Conservation (phyloP, 129 eudicot genomes). For the Heracleum sosnowskyi region DNA sequence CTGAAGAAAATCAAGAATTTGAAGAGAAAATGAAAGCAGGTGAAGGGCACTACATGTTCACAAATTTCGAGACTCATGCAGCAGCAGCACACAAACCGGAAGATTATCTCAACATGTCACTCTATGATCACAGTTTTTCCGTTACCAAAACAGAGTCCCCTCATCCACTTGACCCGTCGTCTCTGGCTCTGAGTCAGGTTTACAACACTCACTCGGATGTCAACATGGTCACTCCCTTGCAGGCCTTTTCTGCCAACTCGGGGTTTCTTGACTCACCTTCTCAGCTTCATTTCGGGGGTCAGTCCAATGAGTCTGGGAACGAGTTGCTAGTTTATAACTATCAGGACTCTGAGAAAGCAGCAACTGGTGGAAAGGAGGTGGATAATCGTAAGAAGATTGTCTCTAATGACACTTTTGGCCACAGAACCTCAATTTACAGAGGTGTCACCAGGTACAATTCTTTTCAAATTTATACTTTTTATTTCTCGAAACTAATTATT, state of each 20-base stretch:
- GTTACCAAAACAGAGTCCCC: not conserved
- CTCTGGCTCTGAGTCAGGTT: not conserved
- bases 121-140: not conserved
- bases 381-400: conserved; percentile 49
- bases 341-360: conserved; percentile 21
- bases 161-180: not conserved
- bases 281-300: conserved; percentile 33
- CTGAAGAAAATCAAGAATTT: not conserved
- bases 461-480: not conserved
- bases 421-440: conserved; percentile 82
- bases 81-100: not conserved
- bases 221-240: not conserved
- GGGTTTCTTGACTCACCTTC: conserved; percentile 27
- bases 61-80: not conserved
- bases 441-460: conserved; percentile 72
- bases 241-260: not conserved
- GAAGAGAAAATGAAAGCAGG: not conserved
- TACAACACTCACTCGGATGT: not conserved
- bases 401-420: conserved; percentile 70
- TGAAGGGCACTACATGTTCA: not conserved
- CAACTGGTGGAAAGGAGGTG: conserved; percentile 33
- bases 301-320: conserved; percentile 52
- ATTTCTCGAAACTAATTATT: not conserved
- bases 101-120: not conserved
- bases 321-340: conserved; percentile 39